Conservation (phyloP, 495 filamentous ascomycete species). For the Astrothelium subdiscretum region DNA sequence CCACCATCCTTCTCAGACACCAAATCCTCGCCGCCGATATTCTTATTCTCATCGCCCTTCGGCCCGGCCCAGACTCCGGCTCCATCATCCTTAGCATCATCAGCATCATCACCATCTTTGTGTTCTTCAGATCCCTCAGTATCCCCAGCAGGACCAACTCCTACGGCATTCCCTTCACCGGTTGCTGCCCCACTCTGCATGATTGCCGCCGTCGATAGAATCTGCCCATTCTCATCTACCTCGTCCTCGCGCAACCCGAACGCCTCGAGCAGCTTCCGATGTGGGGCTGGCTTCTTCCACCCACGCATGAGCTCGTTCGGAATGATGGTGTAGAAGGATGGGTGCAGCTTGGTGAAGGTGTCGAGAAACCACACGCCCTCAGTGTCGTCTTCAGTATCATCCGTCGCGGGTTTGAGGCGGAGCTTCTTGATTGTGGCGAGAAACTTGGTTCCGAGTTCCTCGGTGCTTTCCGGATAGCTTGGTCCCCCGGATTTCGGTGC, state of each 20-base stretch:
- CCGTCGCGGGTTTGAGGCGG: constrained; percentile 1
- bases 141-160: too few species aligned
- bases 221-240: constrained; percentile 5
- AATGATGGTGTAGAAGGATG: constrained; percentile 44
- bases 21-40: not conserved
- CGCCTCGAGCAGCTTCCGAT: constrained; percentile 12
- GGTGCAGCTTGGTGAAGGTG: constrained; percentile 40
- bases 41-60: too few species aligned
- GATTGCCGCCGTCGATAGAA: too few species aligned
- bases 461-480: not conserved
- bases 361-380: constrained; percentile 41
- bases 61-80: not conserved
- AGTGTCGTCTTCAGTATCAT: not conserved
- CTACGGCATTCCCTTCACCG: too few species aligned
- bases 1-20: not conserved
- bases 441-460: constrained; percentile 60
- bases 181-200: too few species aligned
- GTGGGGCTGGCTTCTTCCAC: constrained; percentile 45
- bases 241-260: constrained; percentile 5
- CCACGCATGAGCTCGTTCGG: constrained; percentile 60
- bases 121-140: not conserved
- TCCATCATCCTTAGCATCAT: constrained; percentile 4
- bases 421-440: constrained; percentile 49
- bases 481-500: not conserved
- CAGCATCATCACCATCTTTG: not conserved